Conservation (phyloP, 768 basidiomycete species). For the Suillus subalutaceus region DNA sequence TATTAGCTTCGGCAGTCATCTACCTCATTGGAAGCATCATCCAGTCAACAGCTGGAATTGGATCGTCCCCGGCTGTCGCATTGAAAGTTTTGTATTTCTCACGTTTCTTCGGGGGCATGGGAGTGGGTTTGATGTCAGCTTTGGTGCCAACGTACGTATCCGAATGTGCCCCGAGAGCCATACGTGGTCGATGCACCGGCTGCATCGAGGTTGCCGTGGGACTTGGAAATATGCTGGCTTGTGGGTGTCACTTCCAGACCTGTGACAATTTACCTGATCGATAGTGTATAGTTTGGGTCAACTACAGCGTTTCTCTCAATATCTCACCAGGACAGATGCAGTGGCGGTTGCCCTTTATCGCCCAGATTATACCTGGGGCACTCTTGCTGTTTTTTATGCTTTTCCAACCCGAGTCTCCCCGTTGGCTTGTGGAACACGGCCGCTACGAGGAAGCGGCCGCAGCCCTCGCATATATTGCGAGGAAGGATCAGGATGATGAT, state of each 20-base stretch:
- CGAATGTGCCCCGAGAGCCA: slow-evolving; percentile 40
- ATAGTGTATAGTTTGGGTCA: slow-evolving; percentile 36
- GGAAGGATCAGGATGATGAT: slow-evolving; percentile 26
- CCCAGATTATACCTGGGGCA: slow-evolving; percentile 42
- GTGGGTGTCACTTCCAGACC: slow-evolving; percentile 23
- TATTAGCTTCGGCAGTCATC: slow-evolving; percentile 34
- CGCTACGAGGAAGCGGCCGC: slow-evolving; percentile 36
- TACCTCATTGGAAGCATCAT: slow-evolving; percentile 38
- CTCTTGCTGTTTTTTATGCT: slow-evolving; percentile 40
- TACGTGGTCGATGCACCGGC: slow-evolving; percentile 42
- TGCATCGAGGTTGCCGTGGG: slow-evolving; percentile 35
- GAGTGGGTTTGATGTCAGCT: slow-evolving; percentile 42
- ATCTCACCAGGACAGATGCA: slow-evolving; percentile 32
- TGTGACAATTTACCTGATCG: background rate
- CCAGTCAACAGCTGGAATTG: slow-evolving; percentile 38
- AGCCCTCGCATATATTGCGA: slow-evolving; percentile 34
- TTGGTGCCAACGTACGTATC: slow-evolving; percentile 41
- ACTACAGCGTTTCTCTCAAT: slow-evolving; percentile 33
- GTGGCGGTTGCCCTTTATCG: slow-evolving; percentile 41
- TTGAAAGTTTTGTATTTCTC: slow-evolving; percentile 35
- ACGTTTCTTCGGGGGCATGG: slow-evolving; percentile 52
- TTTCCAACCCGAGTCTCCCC: slow-evolving; percentile 45
- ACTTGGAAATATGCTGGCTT: slow-evolving; percentile 39
- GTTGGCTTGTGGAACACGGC: slow-evolving; percentile 42
- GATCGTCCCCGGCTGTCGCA: slow-evolving; percentile 26